A percentile compares a stretch with the other conserved stretches of the same genome.
phyloP scores from a whole-genome alignment of 1,139 yeast genomes.

The Zygosaccharomyces pseudobailii region DNA sequence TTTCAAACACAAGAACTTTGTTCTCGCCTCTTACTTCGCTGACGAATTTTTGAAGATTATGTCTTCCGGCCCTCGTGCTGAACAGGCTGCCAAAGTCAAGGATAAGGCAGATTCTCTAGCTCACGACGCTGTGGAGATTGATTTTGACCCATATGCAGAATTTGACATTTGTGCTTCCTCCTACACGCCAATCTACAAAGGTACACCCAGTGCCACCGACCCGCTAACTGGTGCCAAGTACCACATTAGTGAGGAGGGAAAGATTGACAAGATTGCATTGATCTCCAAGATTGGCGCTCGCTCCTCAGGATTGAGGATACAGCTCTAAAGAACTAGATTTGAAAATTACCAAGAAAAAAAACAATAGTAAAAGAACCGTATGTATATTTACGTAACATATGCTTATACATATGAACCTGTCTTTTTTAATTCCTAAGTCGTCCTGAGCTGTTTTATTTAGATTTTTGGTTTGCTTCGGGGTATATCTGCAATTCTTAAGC shows the following conservation, averaged over 20 bases:
- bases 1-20: slow-evolving; percentile 80
- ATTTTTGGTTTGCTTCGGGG: too few relatives aligned
- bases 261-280: slow-evolving; percentile 67
- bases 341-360: not conserved
- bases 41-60: slow-evolving; percentile 68
- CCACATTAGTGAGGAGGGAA: slow-evolving; percentile 71
- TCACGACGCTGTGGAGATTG: slow-evolving; percentile 81
- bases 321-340: slow-evolving; percentile 9
- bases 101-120: slow-evolving; percentile 74
- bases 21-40: slow-evolving; percentile 89
- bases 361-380: not conserved
- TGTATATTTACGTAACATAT: not conserved
- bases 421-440: not conserved
- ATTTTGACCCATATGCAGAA: slow-evolving; percentile 87
- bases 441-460: too few relatives aligned
- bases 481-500: not conserved
- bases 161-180: slow-evolving; percentile 88
- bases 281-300: slow-evolving; percentile 87
- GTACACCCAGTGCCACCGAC: slow-evolving; percentile 63
- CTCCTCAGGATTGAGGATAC: slow-evolving; percentile 79
- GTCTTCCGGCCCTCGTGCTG: slow-evolving; percentile 74
- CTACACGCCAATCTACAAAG: slow-evolving; percentile 82
- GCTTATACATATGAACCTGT: not conserved
- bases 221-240: slow-evolving; percentile 92
- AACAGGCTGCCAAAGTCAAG: slow-evolving; percentile 80